Evolutionary conservation across 164 flowering plant genomes (phyloP), one percentile per base, ranked within the genome.

Genomic region (grape (Vitis vinifera)): DNA sequence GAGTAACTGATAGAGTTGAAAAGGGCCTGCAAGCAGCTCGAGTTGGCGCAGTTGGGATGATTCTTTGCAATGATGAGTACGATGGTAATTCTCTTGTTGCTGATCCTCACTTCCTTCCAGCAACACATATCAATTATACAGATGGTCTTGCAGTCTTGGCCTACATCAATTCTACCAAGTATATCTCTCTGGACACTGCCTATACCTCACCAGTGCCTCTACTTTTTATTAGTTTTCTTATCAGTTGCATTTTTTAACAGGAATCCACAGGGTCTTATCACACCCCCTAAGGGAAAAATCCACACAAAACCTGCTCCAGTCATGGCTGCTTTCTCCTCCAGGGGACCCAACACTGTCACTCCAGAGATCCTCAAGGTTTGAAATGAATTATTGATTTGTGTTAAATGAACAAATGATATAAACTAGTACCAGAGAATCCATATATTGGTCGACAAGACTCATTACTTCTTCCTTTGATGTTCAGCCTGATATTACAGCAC

Each of bases 31-130:
- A 71, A 51, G 80, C 80, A 1, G 27, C 63, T 2, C 47, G 47
- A 3, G 90, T 90, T 2, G 92, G 92, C 4, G 94, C 84, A 2
- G 85, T 44, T 14, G 94, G 85, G 10, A 86, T 88, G 87, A 79
- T 89, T 52, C 83, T 88, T 0, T 70, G 70, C 77, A 86, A 85
- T 44, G 86, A 83, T 16, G n/a, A 71, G 17, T 0, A 6, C 15
- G 49, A 50, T n/a, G 90, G 89, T 8, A 69, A 73, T 58, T 82
- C 77, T 3, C 10, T 86, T 9, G 44, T 74, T 0, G 73, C 89
- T 2, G 90, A 87, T 29, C 63, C 79, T 19, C 89, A 87, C 55
- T 29, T 82, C 14, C 82, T 87, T 30, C 90, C 96, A 1, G 82
- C 91, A 10, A 57, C 84, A 0, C 87, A 84, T 2, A 51, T 90